Base-by-base conservation (phyloP, 1,284 basidiomycete species). In the Abortiporus biennis region DNA sequence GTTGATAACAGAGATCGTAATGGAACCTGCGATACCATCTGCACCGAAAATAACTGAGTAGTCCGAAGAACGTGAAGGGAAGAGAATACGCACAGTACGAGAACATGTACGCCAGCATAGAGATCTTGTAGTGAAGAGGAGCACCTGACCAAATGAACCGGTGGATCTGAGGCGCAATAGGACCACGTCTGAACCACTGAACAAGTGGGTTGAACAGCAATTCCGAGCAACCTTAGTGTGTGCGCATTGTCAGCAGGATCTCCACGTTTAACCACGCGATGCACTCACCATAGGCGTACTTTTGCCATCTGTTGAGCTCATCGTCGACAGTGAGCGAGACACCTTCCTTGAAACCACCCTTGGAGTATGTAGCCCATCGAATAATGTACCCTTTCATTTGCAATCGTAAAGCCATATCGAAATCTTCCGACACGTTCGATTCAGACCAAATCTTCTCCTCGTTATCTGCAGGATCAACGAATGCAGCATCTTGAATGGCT, bases 401-500 rank as follows among this genome's bases (percentile, higher is more conserved):
- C 21, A 76, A 53, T 1, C 70, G 59, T 16, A 78, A 56, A 29
- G 74, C 72, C 63, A 76, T 70, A 52, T 76, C 72, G 53, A 78
- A 77, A 55, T 78, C 76, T 53, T 78, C 76, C n/a, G 74, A 77
- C 22, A 80, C 77, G 58, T 76, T 73, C 24, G 61, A 57, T 56
- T 77, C 74, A 38, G 66, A 71, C 76, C 76, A 80, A 52, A 74
- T 68, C 62, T 74, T 74, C 53, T 66, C 64, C 40, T 61, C 47
- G 11, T 66, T 66, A 48, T 75, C 73, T 23, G 62, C 60, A 1
- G 58, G 58, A 52, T 76, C 74, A 42, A 68, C 47, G 50, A 68
- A 70, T 5, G 69, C 56, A 4, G 67, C 69, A 41, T 76, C 74
- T 52, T 79, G 76, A 5, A 78, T 45, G 6, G 76, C 76, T 8